A percentile compares a stretch with the other conserved stretches of the same genome.
These are phyloP conservation scores for Anisodus tanguticus DNA, from an alignment of 257 asterid genomes.

Conservation along the genomic window DNA sequence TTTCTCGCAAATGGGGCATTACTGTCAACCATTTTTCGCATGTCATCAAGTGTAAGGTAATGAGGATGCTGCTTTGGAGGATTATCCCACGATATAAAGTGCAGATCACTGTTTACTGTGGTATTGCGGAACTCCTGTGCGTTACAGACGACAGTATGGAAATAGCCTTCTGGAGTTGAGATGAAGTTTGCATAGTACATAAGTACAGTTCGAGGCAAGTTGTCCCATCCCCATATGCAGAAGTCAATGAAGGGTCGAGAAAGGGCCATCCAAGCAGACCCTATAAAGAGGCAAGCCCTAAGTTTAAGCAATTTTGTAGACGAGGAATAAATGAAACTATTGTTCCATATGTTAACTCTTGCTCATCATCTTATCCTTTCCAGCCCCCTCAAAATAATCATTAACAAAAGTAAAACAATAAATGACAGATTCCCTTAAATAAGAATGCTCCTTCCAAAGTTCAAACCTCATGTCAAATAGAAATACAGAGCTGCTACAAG, in stretches of 20 bases:
- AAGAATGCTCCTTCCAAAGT: background rate
- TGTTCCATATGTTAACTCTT: slow-evolving; percentile 3
- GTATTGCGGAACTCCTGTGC: slow-evolving; percentile 77
- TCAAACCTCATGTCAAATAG: background rate
- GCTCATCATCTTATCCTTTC: background rate
- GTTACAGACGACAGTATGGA: slow-evolving; percentile 85
- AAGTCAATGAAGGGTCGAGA: slow-evolving; percentile 84
- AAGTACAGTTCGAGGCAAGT: slow-evolving; percentile 82
- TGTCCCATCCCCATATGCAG: slow-evolving; percentile 97
- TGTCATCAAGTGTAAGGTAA: slow-evolving; percentile 61
- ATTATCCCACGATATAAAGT: slow-evolving; percentile 92
- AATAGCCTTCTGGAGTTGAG: slow-evolving; percentile 91
- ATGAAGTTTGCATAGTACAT: slow-evolving; percentile 93
- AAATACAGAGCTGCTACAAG: background rate
- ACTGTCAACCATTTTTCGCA: slow-evolving; percentile 76
- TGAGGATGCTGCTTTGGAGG: slow-evolving; percentile 55
- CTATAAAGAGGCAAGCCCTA: slow-evolving; percentile 44
- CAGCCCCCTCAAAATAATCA: background rate
- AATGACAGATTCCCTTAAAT: background rate
- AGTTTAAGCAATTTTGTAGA: background rate
- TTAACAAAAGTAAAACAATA: slow-evolving; percentile 2
- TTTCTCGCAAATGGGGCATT: slow-evolving; percentile 90
- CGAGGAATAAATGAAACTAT: background rate
- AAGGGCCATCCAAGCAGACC: slow-evolving; percentile 96
- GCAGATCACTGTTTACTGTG: slow-evolving; percentile 86